A percentile compares a stretch with the other conserved stretches of the same genome.
phyloP scores from a whole-genome alignment of 2,329 filamentous ascomycete species.

The Nemania diffusa region DNA sequence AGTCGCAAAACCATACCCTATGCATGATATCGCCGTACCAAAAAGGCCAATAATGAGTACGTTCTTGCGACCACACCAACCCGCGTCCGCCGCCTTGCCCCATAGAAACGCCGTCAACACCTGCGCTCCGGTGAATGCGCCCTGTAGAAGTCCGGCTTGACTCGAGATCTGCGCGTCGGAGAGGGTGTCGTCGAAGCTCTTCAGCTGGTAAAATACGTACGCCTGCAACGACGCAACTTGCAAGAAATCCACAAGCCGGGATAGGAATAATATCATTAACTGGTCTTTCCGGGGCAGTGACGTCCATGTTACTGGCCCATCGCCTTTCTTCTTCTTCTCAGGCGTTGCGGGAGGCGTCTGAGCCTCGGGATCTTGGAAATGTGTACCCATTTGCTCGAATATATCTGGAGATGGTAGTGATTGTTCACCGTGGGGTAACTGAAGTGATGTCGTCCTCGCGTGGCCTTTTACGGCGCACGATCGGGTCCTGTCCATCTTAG shows the following conservation, averaged over 20 bases:
- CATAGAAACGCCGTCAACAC: conserved; percentile 79
- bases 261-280: conserved; percentile 74
- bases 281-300: conserved; percentile 77
- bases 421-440: conserved; percentile 29
- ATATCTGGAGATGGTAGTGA: conserved; percentile 35
- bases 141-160: conserved; percentile 76
- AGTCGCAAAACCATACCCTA: conserved; percentile 78
- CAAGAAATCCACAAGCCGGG: conserved; percentile 77
- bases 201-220: conserved; percentile 81
- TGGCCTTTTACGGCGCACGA: conserved; percentile 28
- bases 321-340: conserved; percentile 30
- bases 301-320: conserved; percentile 69
- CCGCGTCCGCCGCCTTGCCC: conserved; percentile 72
- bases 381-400: conserved; percentile 30
- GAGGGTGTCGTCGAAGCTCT: conserved; percentile 68
- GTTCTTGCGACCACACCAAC: conserved; percentile 71
- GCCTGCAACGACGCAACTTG: conserved; percentile 75
- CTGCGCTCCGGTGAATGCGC: conserved; percentile 77
- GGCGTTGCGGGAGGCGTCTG: conserved; percentile 35
- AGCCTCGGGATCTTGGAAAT: conserved; percentile 38
- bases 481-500: conserved; percentile 24
- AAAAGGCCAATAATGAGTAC: conserved; percentile 76
- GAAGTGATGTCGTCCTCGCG: conserved; percentile 41
- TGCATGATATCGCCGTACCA: conserved; percentile 72
- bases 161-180: conserved; percentile 67